Evolutionary conservation across 2,329 filamentous ascomycete genomes (phyloP), one percentile per base, ranked within the genome.

Genomic region (Stachybotrys elegans): DNA sequence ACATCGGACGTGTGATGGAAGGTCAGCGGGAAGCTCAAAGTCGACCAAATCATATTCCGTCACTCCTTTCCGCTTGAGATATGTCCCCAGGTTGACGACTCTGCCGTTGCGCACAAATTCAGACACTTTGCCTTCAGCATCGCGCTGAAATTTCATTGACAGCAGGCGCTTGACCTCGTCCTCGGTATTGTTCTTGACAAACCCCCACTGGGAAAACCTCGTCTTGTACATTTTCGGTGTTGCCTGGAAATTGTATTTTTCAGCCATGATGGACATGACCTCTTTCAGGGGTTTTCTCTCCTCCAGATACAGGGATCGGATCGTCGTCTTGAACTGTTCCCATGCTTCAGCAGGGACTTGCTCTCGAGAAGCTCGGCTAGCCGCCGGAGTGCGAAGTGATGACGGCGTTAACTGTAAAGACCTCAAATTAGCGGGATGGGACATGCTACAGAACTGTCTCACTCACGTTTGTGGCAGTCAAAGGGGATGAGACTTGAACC

Each of bases 221-320:
- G 72, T 75, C 53, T 76, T 76, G 57, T 76, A 76, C 73, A 76
- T 76, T 50, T 75, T 74, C 16, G 73, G 71, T 16, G 72, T 75
- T 43, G 72, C 72, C 51, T 71, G 67, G 50, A 75, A 75, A 16
- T 65, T 65, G 43, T 71, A 66, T 48, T 68, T 65, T 6, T 73
- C 71, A 22, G 69, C 65, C 72, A 75, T 75, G 51, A 74, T 69
- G 19, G 63, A 54, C 68, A 74, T 75, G 50, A 75, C 72, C 57
- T 75, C 71, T 51, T 75, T 75, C n/a, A 75, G 60, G 4, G 72
- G 72, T 31, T 68, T 69, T 41, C 72, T 65, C 49, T 75, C 70
- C 19, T 75, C 72, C 6, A 75, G 60, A 48, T 75, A 75, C 25
- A 75, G 47, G 9, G 60, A 55, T 34, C 67, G 65, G 38, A 75